phyloP scores from a whole-genome alignment of 2,329 filamentous ascomycete genomes.

The Ophiostoma quercus region DNA sequence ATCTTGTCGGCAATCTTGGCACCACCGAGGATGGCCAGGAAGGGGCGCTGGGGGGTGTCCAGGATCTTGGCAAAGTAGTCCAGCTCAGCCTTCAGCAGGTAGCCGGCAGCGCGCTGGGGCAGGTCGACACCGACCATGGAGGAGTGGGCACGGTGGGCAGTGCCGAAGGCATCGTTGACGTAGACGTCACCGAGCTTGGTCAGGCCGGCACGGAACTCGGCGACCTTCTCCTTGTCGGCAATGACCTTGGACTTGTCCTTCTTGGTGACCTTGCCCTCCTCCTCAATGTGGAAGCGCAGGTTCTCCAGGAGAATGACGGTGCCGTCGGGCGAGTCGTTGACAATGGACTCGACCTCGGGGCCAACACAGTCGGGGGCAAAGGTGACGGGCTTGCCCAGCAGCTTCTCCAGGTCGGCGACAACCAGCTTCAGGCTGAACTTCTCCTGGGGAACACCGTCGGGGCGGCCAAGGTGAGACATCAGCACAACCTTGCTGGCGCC shows the following conservation, averaged over 20 bases:
- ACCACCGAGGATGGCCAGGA: slow-evolving; percentile 96
- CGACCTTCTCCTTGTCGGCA: slow-evolving; percentile 86
- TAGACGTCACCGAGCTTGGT: slow-evolving; percentile 93
- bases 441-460: slow-evolving; percentile 78
- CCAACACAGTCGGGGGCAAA: slow-evolving; percentile 91
- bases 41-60: slow-evolving; percentile 86
- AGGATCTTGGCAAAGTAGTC: slow-evolving; percentile 98
- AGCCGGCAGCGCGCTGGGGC: slow-evolving; percentile 93
- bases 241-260: slow-evolving; percentile 66
- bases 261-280: slow-evolving; percentile 96
- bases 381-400: slow-evolving; percentile 72
- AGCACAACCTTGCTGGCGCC: slow-evolving; percentile 89
- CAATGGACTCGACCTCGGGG: slow-evolving; percentile 79
- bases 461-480: slow-evolving; percentile 97
- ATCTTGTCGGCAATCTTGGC: slow-evolving; percentile 99
- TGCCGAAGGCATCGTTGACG: slow-evolving; percentile 98
- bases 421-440: slow-evolving; percentile 97
- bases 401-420: slow-evolving; percentile 84
- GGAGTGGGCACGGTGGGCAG: slow-evolving; percentile 95
- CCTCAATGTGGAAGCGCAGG: slow-evolving; percentile 95
- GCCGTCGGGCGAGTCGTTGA: slow-evolving; percentile 75
- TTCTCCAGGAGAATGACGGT: slow-evolving; percentile 92
- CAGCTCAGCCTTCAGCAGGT: slow-evolving; percentile 99
- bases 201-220: slow-evolving; percentile 88
- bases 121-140: slow-evolving; percentile 98